Evolutionary conservation across 2,329 filamentous ascomycete species (phyloP), one percentile per base, ranked within the genome.

Genomic region (Sporothrix dimorphospora): DNA sequence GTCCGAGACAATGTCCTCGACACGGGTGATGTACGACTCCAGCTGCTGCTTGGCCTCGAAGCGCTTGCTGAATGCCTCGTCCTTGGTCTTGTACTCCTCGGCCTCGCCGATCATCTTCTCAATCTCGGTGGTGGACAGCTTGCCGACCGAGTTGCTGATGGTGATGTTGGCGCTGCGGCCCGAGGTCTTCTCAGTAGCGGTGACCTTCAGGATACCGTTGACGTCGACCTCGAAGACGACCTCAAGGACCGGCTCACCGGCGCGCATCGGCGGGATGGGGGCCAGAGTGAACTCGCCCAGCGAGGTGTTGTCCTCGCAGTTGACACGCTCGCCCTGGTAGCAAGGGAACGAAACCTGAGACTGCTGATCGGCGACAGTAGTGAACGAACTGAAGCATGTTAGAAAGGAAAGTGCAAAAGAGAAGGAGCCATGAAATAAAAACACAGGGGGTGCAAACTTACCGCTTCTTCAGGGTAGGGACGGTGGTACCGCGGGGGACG

Each of bases 191-290:
- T 99, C 96, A 65, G 95, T 98, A 77, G 96, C 96, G 75, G 95
- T 98, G 80, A 98, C 96, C 91, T 99, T 99, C 77, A 99, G 91
- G 83, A 98, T 97, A 91, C 96, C 96, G 88, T 99, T 99, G 89
- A 98, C 96, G 79, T 99, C 96, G 81, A 99, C 96, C 87, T 99
- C 96, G 85, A 99, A 98, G 83, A 98, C 94, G 78, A 95, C 93
- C 86, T 99, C 96, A 61, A 99, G 92, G 77, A 97, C 94, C 78
- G 96, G 93, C 82, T 99, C 96, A 82, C 96, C 95, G 80, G 96
- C 95, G 80, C 91, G 91, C 94, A 98, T 84, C 87, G 94, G 84
- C 88, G 95, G 89, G 76, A 91, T 91, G 61, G 95, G 96, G 78
- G 94, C 92, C 75, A 99, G 88, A 73, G 95, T 98, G 85, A 98